Conservation (phyloP, 2,329 filamentous ascomycete genomes). For the Celoporthe dispersa region DNA sequence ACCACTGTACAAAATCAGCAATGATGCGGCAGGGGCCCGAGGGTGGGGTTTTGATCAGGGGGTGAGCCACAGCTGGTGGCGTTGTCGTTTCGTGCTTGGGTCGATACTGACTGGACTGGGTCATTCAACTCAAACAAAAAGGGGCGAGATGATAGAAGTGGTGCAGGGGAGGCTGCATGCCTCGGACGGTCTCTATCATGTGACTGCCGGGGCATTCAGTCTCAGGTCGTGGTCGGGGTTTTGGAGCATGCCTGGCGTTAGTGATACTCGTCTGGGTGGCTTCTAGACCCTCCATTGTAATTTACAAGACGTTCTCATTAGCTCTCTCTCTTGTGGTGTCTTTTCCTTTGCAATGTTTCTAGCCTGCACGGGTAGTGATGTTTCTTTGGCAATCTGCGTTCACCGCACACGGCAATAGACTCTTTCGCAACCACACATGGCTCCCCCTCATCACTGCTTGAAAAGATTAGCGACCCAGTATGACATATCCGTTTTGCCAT, state of each 20-base stretch:
- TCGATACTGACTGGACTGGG: conserved; percentile 35
- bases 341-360: conserved; percentile 7
- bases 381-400: conserved; percentile 8
- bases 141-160: conserved; percentile 30
- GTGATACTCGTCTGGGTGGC: conserved; percentile 31
- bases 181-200: conserved; percentile 29
- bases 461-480: not conserved
- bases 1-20: conserved; percentile 38
- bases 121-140: conserved; percentile 29
- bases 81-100: conserved; percentile 25
- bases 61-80: conserved; percentile 29
- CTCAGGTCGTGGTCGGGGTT: conserved; percentile 28
- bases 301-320: conserved; percentile 30
- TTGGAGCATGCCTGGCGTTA: conserved; percentile 31
- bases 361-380: conserved; percentile 6
- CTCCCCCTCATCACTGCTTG: not conserved
- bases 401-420: conserved; percentile 21
- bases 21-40: conserved; percentile 43
- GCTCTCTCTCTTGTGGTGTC: conserved; percentile 6
- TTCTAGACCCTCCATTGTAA: conserved; percentile 32
- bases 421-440: not conserved
- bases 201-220: conserved; percentile 10
- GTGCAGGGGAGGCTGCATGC: conserved; percentile 40
- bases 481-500: not conserved
- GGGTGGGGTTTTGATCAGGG: conserved; percentile 37